These are phyloP conservation scores for Parasitella parasitica DNA, from an alignment of 371 early-diverging fungal genomes.

Conservation along the genomic window DNA sequence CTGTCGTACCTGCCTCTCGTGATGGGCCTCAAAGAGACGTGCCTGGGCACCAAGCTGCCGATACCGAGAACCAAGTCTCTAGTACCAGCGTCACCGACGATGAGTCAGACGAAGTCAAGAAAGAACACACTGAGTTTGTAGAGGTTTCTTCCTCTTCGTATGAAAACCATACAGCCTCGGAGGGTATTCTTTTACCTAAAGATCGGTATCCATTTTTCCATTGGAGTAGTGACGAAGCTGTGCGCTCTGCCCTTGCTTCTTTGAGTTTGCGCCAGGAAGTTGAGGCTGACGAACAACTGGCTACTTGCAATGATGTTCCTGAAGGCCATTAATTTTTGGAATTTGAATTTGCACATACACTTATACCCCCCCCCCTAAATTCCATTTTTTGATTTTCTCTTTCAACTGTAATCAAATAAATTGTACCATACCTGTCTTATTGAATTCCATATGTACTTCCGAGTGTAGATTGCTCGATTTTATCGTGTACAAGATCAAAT, in stretches of 20 bases:
- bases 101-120: not conserved
- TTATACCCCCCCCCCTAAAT: no score
- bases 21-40: conserved; percentile 26
- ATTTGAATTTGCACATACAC: not conserved
- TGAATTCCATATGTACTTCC: no score
- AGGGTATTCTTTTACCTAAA: conserved; percentile 29
- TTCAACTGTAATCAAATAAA: no score
- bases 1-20: conserved; percentile 41
- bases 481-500: no score
- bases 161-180: not conserved
- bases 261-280: not conserved
- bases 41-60: not conserved
- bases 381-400: no score
- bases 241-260: conserved; percentile 29
- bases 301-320: not conserved
- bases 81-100: not conserved
- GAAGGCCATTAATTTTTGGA: not conserved
- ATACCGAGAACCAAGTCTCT: not conserved
- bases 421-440: no score
- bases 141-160: not conserved
- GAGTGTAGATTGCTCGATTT: no score
- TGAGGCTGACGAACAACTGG: not conserved
- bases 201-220: conserved; percentile 55
- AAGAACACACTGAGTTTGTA: not conserved
- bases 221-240: conserved; percentile 50